Conservation (phyloP, 208 protist genomes). For the Leishmania major region DNA sequence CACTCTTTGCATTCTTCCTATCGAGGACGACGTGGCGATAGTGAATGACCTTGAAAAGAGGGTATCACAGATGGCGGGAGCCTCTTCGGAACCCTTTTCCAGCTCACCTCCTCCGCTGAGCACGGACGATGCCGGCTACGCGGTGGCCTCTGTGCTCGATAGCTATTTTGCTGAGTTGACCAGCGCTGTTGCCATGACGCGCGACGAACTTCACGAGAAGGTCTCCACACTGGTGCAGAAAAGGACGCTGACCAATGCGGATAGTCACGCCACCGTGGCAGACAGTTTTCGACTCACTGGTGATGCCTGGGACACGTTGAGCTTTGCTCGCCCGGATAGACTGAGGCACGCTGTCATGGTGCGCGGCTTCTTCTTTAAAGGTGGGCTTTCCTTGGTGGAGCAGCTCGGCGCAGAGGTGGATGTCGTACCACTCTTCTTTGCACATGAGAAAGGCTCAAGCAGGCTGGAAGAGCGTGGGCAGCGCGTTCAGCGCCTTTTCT, state of each 20-base stretch:
- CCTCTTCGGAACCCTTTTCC: background rate
- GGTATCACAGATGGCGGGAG: background rate
- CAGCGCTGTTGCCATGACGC: background rate
- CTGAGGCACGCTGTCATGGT: slow-evolving; percentile 9
- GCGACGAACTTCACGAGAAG: background rate
- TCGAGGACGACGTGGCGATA: background rate
- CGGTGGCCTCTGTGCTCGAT: background rate
- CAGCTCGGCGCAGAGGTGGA: slow-evolving; percentile 29
- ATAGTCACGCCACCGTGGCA: background rate
- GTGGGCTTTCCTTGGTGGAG: slow-evolving; percentile 21
- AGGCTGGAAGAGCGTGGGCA: background rate
- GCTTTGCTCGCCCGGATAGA: slow-evolving; percentile 13
- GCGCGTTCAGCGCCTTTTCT: background rate
- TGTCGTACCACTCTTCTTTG: slow-evolving; percentile 10
- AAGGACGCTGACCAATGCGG: background rate
- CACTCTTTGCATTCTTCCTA: background rate
- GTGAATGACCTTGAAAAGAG: background rate
- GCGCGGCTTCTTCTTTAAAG: slow-evolving; percentile 30
- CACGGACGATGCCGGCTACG: background rate
- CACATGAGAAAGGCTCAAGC: background rate
- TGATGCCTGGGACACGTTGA: slow-evolving; percentile 20
- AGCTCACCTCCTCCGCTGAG: background rate
- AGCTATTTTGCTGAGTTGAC: slow-evolving; percentile 5
- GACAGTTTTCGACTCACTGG: slow-evolving; percentile 12
- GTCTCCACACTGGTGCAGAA: background rate